Evolutionary conservation across 768 basidiomycete genomes (phyloP).

Genomic region (Suillus americanus): DNA sequence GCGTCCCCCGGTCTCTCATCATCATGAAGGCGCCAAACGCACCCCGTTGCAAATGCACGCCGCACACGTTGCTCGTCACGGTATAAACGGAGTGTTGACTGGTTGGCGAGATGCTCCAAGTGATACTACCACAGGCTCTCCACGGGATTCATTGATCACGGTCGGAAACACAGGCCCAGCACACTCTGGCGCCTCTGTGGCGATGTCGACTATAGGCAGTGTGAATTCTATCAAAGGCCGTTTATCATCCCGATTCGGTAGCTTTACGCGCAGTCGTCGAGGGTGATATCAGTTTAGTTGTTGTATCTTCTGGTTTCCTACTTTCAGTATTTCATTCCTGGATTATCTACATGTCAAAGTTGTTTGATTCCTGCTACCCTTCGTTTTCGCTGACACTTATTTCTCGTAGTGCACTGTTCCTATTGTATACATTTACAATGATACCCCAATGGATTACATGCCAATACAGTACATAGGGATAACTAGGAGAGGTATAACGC

Average conservation of each 20-base stretch:
- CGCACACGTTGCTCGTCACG: constrained; percentile 79
- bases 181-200: constrained; percentile 57
- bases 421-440: constrained; percentile 10
- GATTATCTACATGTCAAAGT: neutral
- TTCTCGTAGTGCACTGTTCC: neutral
- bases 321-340: neutral
- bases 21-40: constrained; percentile 43
- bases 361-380: neutral
- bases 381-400: neutral
- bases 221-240: constrained; percentile 71
- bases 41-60: constrained; percentile 80
- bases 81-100: constrained; percentile 79
- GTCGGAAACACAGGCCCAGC: constrained; percentile 48
- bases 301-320: constrained; percentile 15
- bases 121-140: constrained; percentile 51
- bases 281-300: constrained; percentile 19
- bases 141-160: constrained; percentile 74
- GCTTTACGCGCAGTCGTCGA: constrained; percentile 54
- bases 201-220: constrained; percentile 62
- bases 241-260: constrained; percentile 69
- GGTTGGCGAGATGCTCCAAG: constrained; percentile 62
- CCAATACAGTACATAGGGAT: constrained; percentile 16
- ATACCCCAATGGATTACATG: constrained; percentile 18
- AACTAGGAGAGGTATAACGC: constrained; percentile 10
- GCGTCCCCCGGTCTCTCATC: constrained; percentile 4